These are phyloP conservation scores for Lactarius pseudohatsudake DNA, from an alignment of 768 basidiomycete genomes.

Conservation along the genomic window DNA sequence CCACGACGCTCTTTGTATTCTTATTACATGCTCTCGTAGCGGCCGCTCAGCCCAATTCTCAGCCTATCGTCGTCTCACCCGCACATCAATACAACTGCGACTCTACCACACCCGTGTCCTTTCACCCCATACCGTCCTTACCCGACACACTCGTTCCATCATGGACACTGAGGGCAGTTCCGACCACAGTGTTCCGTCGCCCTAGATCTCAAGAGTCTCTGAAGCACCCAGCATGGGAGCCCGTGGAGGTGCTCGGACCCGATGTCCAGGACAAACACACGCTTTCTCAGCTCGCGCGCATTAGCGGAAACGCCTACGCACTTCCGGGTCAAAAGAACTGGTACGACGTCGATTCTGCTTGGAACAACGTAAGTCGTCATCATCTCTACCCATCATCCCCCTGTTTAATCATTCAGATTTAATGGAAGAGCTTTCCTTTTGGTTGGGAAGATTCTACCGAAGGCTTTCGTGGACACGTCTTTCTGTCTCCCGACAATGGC, in stretches of 20 bases:
- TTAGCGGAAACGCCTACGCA: slow-evolving; percentile 89
- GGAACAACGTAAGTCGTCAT: slow-evolving; percentile 51
- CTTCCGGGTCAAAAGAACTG: slow-evolving; percentile 68
- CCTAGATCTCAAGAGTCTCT: slow-evolving; percentile 53
- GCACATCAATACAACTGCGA: slow-evolving; percentile 8
- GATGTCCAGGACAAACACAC: slow-evolving; percentile 80
- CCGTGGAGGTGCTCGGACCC: slow-evolving; percentile 63
- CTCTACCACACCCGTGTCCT: not conserved
- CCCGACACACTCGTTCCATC: slow-evolving; percentile 16
- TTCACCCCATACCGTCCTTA: slow-evolving; percentile 8
- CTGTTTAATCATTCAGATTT: slow-evolving; percentile 1
- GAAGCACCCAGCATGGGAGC: slow-evolving; percentile 65
- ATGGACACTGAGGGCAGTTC: slow-evolving; percentile 44
- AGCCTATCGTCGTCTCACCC: slow-evolving; percentile 13
- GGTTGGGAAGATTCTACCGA: slow-evolving; percentile 68
- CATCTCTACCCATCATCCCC: slow-evolving; percentile 14
- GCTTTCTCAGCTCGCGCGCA: slow-evolving; percentile 75
- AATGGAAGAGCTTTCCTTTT: slow-evolving; percentile 68
- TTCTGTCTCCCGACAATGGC: slow-evolving; percentile 71
- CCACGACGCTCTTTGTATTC: not conserved
- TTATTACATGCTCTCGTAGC: not conserved
- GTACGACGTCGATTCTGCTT: slow-evolving; percentile 76
- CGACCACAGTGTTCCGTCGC: slow-evolving; percentile 59
- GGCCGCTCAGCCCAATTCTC: slow-evolving; percentile 7
- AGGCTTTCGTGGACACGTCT: slow-evolving; percentile 91